These are phyloP conservation scores for Hyaloscypha hepaticicola DNA, from an alignment of 495 filamentous ascomycete species.

Conservation along the genomic window DNA sequence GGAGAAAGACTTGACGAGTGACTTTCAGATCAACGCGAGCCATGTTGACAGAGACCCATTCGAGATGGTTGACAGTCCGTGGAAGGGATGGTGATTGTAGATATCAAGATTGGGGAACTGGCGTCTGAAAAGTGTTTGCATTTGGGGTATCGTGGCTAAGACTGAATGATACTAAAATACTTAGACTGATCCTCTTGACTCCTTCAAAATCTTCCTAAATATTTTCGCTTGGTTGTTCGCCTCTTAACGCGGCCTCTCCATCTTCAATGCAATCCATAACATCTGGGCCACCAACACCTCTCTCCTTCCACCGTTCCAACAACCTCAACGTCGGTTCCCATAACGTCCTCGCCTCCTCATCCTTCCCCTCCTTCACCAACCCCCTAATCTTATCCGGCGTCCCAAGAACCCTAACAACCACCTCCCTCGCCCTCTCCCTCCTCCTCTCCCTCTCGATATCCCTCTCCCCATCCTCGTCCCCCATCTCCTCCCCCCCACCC, in stretches of 20 bases:
- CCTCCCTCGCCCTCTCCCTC: conserved; percentile 58
- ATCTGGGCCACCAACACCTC: conserved; percentile 49
- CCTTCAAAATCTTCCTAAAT: conserved; percentile 21
- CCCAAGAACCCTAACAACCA: conserved; percentile 69
- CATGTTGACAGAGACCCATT: conserved; percentile 72
- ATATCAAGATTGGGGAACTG: background rate
- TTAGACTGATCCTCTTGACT: conserved; percentile 1
- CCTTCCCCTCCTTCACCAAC: conserved; percentile 60
- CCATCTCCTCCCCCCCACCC: conserved; percentile 32
- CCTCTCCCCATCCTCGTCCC: conserved; percentile 31
- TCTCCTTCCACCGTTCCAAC: conserved; percentile 50
- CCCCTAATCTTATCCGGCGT: conserved; percentile 59
- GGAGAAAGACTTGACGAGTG: conserved; percentile 34
- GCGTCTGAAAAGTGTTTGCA: background rate
- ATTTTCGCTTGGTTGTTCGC: conserved; percentile 28
- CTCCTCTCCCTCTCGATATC: conserved; percentile 35
- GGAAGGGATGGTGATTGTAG: conserved; percentile 15
- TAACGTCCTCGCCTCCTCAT: conserved; percentile 57
- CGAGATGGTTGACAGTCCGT: conserved; percentile 43
- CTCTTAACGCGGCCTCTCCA: conserved; percentile 47
- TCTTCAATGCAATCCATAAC: conserved; percentile 49
- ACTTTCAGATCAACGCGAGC: conserved; percentile 68
- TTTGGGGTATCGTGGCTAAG: background rate
- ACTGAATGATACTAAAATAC: background rate
- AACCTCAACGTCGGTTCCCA: conserved; percentile 58